phyloP scores from a whole-genome alignment of 148 eudicot genomes.

The Rhododendron kiyosumense region DNA sequence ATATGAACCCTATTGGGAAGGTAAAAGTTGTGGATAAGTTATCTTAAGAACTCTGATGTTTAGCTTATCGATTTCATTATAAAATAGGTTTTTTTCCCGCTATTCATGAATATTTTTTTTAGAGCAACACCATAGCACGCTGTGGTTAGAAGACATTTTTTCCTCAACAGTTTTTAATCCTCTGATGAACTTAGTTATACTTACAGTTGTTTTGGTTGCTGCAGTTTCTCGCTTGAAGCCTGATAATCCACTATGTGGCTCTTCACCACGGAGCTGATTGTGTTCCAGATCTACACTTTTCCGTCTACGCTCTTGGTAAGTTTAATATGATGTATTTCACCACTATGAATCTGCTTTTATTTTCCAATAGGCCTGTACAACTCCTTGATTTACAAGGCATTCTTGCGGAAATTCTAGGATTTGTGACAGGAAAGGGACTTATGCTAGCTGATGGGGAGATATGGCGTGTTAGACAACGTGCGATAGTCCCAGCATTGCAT shows the following conservation, averaged over 20 bases:
- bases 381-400: conserved; percentile 54
- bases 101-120: conserved; percentile 35
- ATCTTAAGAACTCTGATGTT: background rate
- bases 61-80: background rate
- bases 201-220: conserved; percentile 8
- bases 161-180: background rate
- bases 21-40: conserved; percentile 15
- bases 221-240: conserved; percentile 48
- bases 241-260: conserved; percentile 46
- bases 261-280: conserved; percentile 14
- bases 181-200: background rate
- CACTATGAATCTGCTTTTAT: background rate
- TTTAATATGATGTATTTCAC: conserved; percentile 36
- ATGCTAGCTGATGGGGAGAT: conserved; percentile 98
- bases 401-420: conserved; percentile 85
- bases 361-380: background rate
- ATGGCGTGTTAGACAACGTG: conserved; percentile 93
- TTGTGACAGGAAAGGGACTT: conserved; percentile 98
- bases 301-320: conserved; percentile 4
- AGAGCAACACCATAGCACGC: conserved; percentile 69
- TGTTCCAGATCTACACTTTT: too few species aligned
- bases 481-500: conserved; percentile 95
- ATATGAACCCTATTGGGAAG: conserved; percentile 84
- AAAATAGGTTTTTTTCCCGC: background rate
- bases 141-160: conserved; percentile 33